Evolutionary conservation across 2,329 filamentous ascomycete species (phyloP).

Genomic region (Nemania sp.): DNA sequence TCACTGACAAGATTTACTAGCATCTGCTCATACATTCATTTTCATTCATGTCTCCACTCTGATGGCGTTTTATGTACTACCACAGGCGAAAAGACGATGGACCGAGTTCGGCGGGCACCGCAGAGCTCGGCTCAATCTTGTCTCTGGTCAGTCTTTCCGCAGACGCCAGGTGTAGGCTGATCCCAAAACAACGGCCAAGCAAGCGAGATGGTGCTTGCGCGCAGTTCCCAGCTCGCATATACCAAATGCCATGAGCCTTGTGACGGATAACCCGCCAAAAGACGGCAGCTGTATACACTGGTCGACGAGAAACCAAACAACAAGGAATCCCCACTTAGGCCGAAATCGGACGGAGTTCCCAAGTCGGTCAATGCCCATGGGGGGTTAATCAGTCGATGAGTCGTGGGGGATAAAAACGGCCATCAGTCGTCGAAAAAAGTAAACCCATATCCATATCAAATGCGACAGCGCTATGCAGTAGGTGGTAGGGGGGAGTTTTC

Average conservation of each 20-base stretch:
- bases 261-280: conserved; percentile 16
- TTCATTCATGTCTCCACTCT: conserved; percentile 26
- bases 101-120: conserved; percentile 20
- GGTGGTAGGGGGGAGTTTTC: conserved; percentile 33
- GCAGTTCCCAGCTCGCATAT: conserved; percentile 19
- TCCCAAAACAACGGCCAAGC: conserved; percentile 20
- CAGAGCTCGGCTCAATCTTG: conserved; percentile 11
- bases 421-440: conserved; percentile 39
- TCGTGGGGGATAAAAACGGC: conserved; percentile 29
- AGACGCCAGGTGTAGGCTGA: conserved; percentile 9
- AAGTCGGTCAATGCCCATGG: conserved; percentile 17
- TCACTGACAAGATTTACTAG: conserved; percentile 1
- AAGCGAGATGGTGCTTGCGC: conserved; percentile 16
- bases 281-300: conserved; percentile 14
- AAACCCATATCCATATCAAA: conserved; percentile 39
- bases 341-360: conserved; percentile 21
- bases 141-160: conserved; percentile 17
- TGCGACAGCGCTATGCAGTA: conserved; percentile 44
- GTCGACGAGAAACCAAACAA: conserved; percentile 21
- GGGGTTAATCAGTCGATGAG: conserved; percentile 21
- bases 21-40: conserved; percentile 26
- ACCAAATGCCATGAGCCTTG: conserved; percentile 22
- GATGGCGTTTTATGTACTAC: conserved; percentile 19
- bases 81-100: conserved; percentile 17
- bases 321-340: conserved; percentile 20